phyloP scores from a whole-genome alignment of 768 basidiomycete genomes.

The Phylloporus rhodoxanthus region DNA sequence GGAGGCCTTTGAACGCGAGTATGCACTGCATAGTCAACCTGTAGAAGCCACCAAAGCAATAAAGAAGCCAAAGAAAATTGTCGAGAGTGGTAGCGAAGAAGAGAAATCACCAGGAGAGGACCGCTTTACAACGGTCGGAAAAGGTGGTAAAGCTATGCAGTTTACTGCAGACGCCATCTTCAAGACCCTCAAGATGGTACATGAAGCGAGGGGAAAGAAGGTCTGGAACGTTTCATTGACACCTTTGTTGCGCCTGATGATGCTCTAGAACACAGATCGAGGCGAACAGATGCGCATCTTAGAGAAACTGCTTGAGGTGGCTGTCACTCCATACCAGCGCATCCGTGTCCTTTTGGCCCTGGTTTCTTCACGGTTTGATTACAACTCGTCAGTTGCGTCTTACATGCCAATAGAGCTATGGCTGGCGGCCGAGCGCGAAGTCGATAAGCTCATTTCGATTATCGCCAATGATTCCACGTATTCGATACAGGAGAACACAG shows the following conservation, averaged over 20 bases:
- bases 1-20: conserved; percentile 79
- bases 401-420: conserved; percentile 94
- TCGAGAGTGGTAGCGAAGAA: conserved; percentile 38
- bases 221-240: conserved; percentile 37
- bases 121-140: conserved; percentile 87
- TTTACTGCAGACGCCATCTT: conserved; percentile 83
- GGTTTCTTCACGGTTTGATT: conserved; percentile 94
- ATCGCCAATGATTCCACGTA: conserved; percentile 68
- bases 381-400: conserved; percentile 78
- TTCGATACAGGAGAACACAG: conserved; percentile 77
- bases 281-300: conserved; percentile 90
- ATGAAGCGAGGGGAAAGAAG: conserved; percentile 96
- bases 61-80: conserved; percentile 33
- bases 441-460: conserved; percentile 81
- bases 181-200: conserved; percentile 84
- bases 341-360: conserved; percentile 93
- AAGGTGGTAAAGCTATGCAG: conserved; percentile 77
- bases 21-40: conserved; percentile 47
- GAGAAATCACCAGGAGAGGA: conserved; percentile 41
- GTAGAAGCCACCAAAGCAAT: conserved; percentile 37
- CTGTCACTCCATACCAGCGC: conserved; percentile 83
- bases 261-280: conserved; percentile 85
- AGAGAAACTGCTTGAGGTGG: conserved; percentile 79
- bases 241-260: conserved; percentile 8
- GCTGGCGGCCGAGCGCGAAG: conserved; percentile 79